Evolutionary conservation across 2,329 filamentous ascomycete species (phyloP), one percentile per base, ranked within the genome.

Genomic region (Moelleriella libera): DNA sequence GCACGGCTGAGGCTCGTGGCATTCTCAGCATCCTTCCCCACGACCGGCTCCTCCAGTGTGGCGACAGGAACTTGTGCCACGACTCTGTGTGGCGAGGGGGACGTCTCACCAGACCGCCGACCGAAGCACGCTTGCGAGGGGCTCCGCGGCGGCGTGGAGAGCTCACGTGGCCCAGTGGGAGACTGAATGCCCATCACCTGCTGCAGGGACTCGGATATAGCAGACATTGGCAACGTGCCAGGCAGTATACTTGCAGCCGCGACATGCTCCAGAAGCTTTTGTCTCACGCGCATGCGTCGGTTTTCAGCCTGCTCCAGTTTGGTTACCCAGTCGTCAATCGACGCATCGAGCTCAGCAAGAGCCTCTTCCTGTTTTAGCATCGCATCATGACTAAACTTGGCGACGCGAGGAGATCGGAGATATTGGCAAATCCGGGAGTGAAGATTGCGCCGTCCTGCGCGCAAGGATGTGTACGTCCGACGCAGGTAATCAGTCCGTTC

Each of bases 221-320:
- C 41, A 9, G 46, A 12, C 12, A 29, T 12, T 30, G 45, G 6
- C 55, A 49, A 46, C 54, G 51, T 43, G 54, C 51, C 9, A 59
- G 55, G 11, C 10, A 83, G 67, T 6, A 76, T 76, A 46, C 77
- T 67, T 2, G 84, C 82, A 12, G 83, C 85, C 44, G 85, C 85
- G 46, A 89, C 80, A 58, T 90, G 85, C 63, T 90, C 85, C 4
- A 90, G 74, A 10, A 90, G 69, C 69, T 88, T 90, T 60, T 89
- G 84, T 39, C 84, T 76, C 43, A 90, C 79, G 6, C 83, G 74
- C 12, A 80, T 82, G 41, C 85, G 79, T 57, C 85, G 74, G 59
- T 88, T 87, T 62, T 90, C 85, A 8, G 84, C 83, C 52, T 83
- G 76, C 58, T 89, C 85, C n/a, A 89, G 74, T 66, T 89, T 89